Evolutionary conservation across 2,329 filamentous ascomycete genomes (phyloP).

Genomic region (Aspergillus tubingensis): DNA sequence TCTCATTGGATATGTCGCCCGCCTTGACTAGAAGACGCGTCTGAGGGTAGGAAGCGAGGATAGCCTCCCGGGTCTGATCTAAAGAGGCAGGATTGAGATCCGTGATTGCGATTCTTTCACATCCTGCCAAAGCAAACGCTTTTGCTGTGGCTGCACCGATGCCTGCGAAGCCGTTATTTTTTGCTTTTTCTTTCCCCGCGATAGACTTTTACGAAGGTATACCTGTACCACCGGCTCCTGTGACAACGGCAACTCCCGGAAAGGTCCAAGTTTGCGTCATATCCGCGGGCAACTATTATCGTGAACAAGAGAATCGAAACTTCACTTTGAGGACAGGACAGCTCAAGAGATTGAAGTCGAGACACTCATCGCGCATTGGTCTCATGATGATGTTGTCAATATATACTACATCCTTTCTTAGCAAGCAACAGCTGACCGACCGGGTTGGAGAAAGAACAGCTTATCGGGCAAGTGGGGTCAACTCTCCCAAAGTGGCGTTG

Average conservation of each 20-base stretch:
- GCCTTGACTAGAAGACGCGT: constrained; percentile 36
- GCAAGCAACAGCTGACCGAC: neutral
- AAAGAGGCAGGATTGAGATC: constrained; percentile 51
- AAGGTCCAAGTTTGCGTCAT: constrained; percentile 29
- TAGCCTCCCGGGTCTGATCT: constrained; percentile 26
- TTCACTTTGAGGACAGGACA: too few relatives aligned
- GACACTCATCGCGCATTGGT: too few relatives aligned
- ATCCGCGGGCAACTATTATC: neutral
- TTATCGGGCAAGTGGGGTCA: constrained; percentile 9
- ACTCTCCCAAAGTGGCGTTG: constrained; percentile 8
- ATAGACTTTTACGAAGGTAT: neutral
- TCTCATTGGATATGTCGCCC: constrained; percentile 54
- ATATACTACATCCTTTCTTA: neutral
- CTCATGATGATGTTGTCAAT: neutral
- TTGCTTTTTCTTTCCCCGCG: neutral
- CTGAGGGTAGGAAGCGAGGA: constrained; percentile 38
- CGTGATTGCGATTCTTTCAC: constrained; percentile 55
- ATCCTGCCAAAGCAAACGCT: constrained; percentile 55
- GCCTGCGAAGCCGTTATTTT: constrained; percentile 37
- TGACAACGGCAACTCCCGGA: constrained; percentile 51
- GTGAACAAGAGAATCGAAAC: neutral
- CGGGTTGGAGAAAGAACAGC: constrained; percentile 3
- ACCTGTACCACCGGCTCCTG: constrained; percentile 53
- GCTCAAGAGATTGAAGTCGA: too few relatives aligned
- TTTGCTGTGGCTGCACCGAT: constrained; percentile 58